These are phyloP conservation scores for Russula ochroleuca DNA, from an alignment of 768 basidiomycete species.

Conservation along the genomic window DNA sequence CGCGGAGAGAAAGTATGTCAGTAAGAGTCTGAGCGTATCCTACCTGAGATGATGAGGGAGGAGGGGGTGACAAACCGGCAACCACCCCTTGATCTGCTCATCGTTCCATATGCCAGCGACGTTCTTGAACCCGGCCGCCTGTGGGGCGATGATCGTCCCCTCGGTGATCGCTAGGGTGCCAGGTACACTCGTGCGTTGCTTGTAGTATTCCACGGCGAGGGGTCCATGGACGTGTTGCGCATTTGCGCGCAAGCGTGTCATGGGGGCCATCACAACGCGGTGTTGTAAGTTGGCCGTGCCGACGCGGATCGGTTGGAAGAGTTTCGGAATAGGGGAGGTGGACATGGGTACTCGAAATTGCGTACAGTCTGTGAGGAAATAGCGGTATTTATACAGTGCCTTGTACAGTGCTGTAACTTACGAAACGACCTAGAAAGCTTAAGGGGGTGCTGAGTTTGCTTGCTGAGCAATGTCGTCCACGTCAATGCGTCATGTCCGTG, in stretches of 20 bases:
- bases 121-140: slow-evolving; percentile 47
- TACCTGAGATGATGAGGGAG: neutral
- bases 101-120: slow-evolving; percentile 62
- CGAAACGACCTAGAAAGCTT: too few species aligned
- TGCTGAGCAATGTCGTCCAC: neutral
- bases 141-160: slow-evolving; percentile 47
- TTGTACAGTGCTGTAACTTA: neutral
- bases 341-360: neutral
- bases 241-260: slow-evolving; percentile 46
- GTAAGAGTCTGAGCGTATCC: neutral
- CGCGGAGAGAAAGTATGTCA: neutral
- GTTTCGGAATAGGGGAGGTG: slow-evolving; percentile 22
- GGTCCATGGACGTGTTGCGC: slow-evolving; percentile 35
- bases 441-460: neutral
- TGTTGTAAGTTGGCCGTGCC: slow-evolving; percentile 44
- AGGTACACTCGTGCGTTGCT: slow-evolving; percentile 43
- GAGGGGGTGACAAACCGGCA: slow-evolving; percentile 34
- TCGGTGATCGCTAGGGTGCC: slow-evolving; percentile 58
- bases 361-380: neutral
- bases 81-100: slow-evolving; percentile 56
- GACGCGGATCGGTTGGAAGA: slow-evolving; percentile 47
- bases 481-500: too few species aligned
- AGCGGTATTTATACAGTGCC: neutral
- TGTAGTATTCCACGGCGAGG: slow-evolving; percentile 44
- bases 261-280: slow-evolving; percentile 51